Evolutionary conservation across 2,329 filamentous ascomycete genomes (phyloP).

Genomic region (Cyanodermella asteris): DNA sequence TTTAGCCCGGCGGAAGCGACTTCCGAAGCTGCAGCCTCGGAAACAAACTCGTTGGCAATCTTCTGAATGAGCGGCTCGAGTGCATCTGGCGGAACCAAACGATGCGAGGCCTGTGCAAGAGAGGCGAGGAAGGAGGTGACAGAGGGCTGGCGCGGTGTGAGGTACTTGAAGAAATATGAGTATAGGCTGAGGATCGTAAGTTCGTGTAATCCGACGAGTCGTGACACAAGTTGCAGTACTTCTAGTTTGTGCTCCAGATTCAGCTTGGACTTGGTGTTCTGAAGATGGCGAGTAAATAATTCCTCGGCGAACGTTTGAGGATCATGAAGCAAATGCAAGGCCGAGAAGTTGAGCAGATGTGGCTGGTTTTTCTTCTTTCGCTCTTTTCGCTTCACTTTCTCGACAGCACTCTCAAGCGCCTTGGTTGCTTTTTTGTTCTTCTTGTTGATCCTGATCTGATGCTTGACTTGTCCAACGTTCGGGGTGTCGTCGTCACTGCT

Average conservation of each 20-base stretch:
- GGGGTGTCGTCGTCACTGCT: conserved; percentile 55
- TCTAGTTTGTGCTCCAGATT: conserved; percentile 72
- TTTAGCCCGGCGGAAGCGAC: conserved; percentile 85
- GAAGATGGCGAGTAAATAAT: conserved; percentile 76
- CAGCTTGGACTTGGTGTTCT: conserved; percentile 65
- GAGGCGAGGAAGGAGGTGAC: conserved; percentile 88
- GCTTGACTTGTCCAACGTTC: conserved; percentile 62
- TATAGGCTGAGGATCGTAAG: conserved; percentile 77
- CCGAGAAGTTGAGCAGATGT: conserved; percentile 85
- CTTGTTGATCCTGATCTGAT: conserved; percentile 83
- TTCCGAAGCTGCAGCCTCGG: conserved; percentile 74
- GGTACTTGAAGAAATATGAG: conserved; percentile 86
- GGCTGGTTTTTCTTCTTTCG: conserved; percentile 75
- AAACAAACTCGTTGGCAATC: conserved; percentile 96
- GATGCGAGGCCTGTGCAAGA: conserved; percentile 77
- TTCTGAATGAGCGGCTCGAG: conserved; percentile 81
- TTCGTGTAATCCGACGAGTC: conserved; percentile 81
- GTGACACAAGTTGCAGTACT: conserved; percentile 76
- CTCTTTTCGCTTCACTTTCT: conserved; percentile 63
- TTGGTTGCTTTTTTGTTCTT: conserved; percentile 78
- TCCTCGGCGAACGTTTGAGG: conserved; percentile 83
- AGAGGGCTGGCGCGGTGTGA: conserved; percentile 68
- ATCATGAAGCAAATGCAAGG: conserved; percentile 79
- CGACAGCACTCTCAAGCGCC: conserved; percentile 56
- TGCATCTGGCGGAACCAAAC: conserved; percentile 75